phyloP scores from a whole-genome alignment of 2,329 filamentous ascomycete species.

The Phialocephala sp. region DNA sequence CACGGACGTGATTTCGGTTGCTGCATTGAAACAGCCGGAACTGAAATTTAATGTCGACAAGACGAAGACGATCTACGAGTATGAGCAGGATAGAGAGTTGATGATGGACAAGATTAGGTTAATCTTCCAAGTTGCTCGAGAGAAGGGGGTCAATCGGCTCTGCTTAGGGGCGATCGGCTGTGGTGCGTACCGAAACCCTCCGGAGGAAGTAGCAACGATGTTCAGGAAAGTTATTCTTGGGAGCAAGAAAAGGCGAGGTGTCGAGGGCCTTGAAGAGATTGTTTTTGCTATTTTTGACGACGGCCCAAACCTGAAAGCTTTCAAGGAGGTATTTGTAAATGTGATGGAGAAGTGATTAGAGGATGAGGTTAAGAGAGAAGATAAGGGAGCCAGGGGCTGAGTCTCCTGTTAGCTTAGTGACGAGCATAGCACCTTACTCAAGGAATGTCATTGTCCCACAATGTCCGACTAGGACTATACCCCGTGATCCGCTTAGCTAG shows the following conservation, averaged over 20 bases:
- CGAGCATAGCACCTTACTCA: neutral
- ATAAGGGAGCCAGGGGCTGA: neutral
- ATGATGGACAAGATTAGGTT: constrained; percentile 40
- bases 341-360: neutral
- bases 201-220: constrained; percentile 63
- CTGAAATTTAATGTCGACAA: constrained; percentile 13
- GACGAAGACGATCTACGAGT: constrained; percentile 28
- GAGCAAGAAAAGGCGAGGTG: constrained; percentile 64
- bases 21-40: constrained; percentile 33
- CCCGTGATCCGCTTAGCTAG: too few species aligned
- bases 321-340: constrained; percentile 43
- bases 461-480: too few species aligned
- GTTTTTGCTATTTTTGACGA: constrained; percentile 66
- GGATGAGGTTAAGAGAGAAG: neutral
- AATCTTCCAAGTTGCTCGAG: constrained; percentile 49
- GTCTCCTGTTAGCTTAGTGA: neutral
- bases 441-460: neutral
- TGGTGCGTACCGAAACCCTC: constrained; percentile 69
- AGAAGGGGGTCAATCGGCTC: constrained; percentile 60
- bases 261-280: constrained; percentile 58
- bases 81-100: constrained; percentile 38
- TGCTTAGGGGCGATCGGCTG: constrained; percentile 74
- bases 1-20: constrained; percentile 38
- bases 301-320: constrained; percentile 59
- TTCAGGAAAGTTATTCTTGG: constrained; percentile 64